Evolutionary conservation across 1,284 basidiomycete species (phyloP).

Genomic region (Heterobasidion irregulare): DNA sequence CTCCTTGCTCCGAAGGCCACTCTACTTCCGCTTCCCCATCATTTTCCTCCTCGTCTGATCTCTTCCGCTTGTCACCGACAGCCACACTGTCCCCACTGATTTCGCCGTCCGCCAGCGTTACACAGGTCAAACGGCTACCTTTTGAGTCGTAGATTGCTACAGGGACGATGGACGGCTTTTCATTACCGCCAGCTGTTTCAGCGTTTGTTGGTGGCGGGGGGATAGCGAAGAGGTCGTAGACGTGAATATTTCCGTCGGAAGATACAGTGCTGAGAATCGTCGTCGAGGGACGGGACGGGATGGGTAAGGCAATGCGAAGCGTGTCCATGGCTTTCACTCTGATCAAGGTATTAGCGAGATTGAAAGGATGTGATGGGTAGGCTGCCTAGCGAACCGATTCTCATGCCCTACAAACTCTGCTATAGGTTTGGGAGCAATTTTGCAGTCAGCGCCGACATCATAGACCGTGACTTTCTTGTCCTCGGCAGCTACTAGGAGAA

Average conservation of each 20-base stretch:
- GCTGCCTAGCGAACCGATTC: constrained; percentile 49
- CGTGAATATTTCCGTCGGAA: constrained; percentile 12
- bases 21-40: constrained; percentile 6
- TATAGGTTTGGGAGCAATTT: constrained; percentile 38
- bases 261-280: constrained; percentile 10
- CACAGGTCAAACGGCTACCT: constrained; percentile 12
- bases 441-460: constrained; percentile 34
- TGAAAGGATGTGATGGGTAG: no score
- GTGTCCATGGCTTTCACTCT: constrained; percentile 14
- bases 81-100: constrained; percentile 1
- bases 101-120: constrained; percentile 10
- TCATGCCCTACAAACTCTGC: constrained; percentile 64
- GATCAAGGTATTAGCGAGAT: no score
- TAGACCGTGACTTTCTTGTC: constrained; percentile 81
- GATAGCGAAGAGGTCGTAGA: constrained; percentile 12
- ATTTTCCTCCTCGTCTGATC: constrained; percentile 7
- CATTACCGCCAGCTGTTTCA: neutral
- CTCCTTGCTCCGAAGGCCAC: neutral
- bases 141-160: constrained; percentile 12
- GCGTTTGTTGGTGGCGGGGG: neutral
- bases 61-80: constrained; percentile 7
- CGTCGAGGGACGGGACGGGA: constrained; percentile 4
- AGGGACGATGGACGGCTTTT: constrained; percentile 7
- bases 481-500: constrained; percentile 78
- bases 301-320: constrained; percentile 10